Percentiles rank a stretch among this genome's conserved stretches.
phyloP scores from a whole-genome alignment of 2,329 filamentous ascomycete species.

The Metarhizium guizhouense region DNA sequence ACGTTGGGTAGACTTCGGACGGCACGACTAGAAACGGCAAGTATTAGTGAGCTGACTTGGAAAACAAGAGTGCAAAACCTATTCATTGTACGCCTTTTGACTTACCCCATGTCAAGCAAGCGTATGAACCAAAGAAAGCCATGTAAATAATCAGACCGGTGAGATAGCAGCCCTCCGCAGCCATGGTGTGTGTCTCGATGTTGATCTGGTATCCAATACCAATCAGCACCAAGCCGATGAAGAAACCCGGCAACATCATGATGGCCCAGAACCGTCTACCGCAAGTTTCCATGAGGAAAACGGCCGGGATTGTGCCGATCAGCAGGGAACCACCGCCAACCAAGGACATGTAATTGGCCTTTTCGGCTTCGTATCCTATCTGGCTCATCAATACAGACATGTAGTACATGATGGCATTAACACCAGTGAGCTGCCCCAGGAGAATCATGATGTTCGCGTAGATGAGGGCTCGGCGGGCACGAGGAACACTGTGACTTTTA shows the following conservation, averaged over 20 bases:
- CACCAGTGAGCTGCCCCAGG: conserved; percentile 61
- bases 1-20: conserved; percentile 63
- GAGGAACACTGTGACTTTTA: conserved; percentile 34
- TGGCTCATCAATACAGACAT: conserved; percentile 59
- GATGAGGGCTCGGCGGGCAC: conserved; percentile 55
- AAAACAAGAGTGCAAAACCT: background rate
- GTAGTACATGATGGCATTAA: conserved; percentile 65
- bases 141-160: conserved; percentile 61
- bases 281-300: conserved; percentile 63
- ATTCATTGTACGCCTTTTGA: background rate
- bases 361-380: conserved; percentile 54
- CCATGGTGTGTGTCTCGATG: conserved; percentile 32
- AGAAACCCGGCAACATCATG: conserved; percentile 62
- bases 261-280: conserved; percentile 69
- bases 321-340: conserved; percentile 61
- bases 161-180: conserved; percentile 53
- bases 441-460: conserved; percentile 65
- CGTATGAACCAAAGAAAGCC: conserved; percentile 58
- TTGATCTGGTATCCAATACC: conserved; percentile 53
- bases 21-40: conserved; percentile 39
- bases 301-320: conserved; percentile 58
- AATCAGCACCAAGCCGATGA: conserved; percentile 58
- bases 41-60: background rate
- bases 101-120: conserved; percentile 49
- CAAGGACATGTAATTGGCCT: conserved; percentile 65